A percentile compares a stretch with the other conserved stretches of the same genome.
phyloP scores from a whole-genome alignment of 768 basidiomycete genomes.

The Obba rivulosa region DNA sequence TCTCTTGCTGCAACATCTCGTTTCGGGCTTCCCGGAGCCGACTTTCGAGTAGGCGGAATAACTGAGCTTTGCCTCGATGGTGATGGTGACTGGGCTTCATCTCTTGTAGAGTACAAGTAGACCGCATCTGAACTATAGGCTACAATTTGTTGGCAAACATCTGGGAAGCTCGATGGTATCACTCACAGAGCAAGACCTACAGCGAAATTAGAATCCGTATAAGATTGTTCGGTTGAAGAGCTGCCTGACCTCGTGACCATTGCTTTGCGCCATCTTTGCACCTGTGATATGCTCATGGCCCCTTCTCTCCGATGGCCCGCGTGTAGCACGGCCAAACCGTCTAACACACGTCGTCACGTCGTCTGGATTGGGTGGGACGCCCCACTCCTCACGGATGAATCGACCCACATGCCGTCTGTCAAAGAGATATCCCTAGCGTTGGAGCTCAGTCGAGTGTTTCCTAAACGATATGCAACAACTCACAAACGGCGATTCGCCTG shows the following conservation, averaged over 20 bases:
- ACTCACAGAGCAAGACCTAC: slow-evolving; percentile 62
- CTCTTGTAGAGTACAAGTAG: slow-evolving; percentile 69
- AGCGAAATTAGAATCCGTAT: neutral
- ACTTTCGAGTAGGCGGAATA: slow-evolving; percentile 13
- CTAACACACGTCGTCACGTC: slow-evolving; percentile 75
- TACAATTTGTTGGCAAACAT: slow-evolving; percentile 22
- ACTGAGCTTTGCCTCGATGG: slow-evolving; percentile 9
- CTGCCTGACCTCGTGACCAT: slow-evolving; percentile 65
- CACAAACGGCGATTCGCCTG: slow-evolving; percentile 74
- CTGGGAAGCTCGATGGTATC: neutral
- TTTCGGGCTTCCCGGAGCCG: neutral
- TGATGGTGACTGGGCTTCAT: slow-evolving; percentile 39
- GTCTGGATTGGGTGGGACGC: slow-evolving; percentile 41
- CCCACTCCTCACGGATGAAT: slow-evolving; percentile 64
- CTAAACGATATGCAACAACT: slow-evolving; percentile 23
- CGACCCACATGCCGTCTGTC: slow-evolving; percentile 73
- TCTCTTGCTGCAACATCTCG: neutral
- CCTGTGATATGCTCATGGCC: slow-evolving; percentile 68
- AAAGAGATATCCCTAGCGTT: slow-evolving; percentile 67
- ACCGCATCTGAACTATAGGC: slow-evolving; percentile 72
- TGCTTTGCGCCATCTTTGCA: slow-evolving; percentile 60
- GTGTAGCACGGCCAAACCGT: slow-evolving; percentile 55
- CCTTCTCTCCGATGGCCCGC: slow-evolving; percentile 29
- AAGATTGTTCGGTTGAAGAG: neutral
- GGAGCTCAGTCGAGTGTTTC: slow-evolving; percentile 9